Base-by-base conservation (phyloP, 1,284 basidiomycete species). In the Tylopilus sp. region DNA sequence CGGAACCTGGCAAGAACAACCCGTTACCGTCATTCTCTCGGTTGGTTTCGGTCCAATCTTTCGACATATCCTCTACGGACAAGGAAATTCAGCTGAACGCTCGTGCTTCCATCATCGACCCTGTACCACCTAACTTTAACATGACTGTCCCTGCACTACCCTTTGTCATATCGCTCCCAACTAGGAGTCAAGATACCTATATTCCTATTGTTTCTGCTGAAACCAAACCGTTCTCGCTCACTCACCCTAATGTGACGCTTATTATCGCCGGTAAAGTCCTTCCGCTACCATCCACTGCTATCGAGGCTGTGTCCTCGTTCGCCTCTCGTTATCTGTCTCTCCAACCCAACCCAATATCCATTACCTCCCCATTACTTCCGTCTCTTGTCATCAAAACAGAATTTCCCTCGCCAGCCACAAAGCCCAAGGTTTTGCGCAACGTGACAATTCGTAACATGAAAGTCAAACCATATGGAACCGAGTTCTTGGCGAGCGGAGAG, bases 401-500 rank as follows among this genome's bases (percentile, higher is more conserved):
- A 2, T 89, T 90, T 60, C 88, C 87, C 9, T 75, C 77, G 1
- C 84, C 84, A 1, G 60, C 71, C 37, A 77, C 79, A 3, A 75
- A 73, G 31, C 86, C 87, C 1, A 70, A 76, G 23, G 71, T 90
- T 37, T 71, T 90, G 16, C 78, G 77, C 16, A 72, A 87, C 52
- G 81, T 90, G 28, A 84, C 82, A 3, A 83, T 90, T 49, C 74
- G 74, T 25, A 75, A 86, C 56, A 89, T 90, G 88, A 79, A 77
- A 56, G 76, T 90, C 49, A 77, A 73, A 49, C 74, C 84, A 0
- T 70, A 69, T 10, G 77, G 75, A 1, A 70, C 59, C 4, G 64
- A 64, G 1, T 75, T 89, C 59, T 68, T 82, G 18, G 83, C 86
- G 0, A 86, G 79, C 56, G 87, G 86, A 11, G 76, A 74, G 1